Evolutionary conservation across 2,329 filamentous ascomycete genomes (phyloP).

Genomic region (Biscogniauxia sp.): DNA sequence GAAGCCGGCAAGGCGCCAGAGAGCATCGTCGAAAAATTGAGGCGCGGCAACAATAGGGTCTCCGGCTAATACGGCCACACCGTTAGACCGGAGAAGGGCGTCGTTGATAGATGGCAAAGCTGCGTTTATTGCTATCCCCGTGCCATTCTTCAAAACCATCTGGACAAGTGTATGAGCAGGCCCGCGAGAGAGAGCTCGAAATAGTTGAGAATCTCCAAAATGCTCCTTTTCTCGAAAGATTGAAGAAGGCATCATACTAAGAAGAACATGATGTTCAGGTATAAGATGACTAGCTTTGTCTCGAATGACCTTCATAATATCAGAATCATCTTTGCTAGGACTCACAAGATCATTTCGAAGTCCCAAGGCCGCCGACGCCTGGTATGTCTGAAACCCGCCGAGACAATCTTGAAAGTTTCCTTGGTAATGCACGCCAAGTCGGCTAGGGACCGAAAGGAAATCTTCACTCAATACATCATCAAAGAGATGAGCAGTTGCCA

Average conservation of each 20-base stretch:
- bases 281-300: slow-evolving; percentile 79
- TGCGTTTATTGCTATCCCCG: slow-evolving; percentile 81
- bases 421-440: slow-evolving; percentile 85
- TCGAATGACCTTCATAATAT: slow-evolving; percentile 85
- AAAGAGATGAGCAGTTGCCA: slow-evolving; percentile 87
- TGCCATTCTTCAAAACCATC: slow-evolving; percentile 69
- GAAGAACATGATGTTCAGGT: slow-evolving; percentile 74
- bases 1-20: slow-evolving; percentile 92
- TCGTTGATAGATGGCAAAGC: slow-evolving; percentile 86
- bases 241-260: slow-evolving; percentile 79
- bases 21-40: slow-evolving; percentile 82
- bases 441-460: slow-evolving; percentile 83
- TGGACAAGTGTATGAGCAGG: slow-evolving; percentile 67
- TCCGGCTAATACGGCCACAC: slow-evolving; percentile 78
- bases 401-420: slow-evolving; percentile 97
- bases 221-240: slow-evolving; percentile 79
- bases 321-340: slow-evolving; percentile 83
- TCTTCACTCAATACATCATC: slow-evolving; percentile 88
- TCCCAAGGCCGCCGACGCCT: slow-evolving; percentile 85
- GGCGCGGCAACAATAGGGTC: slow-evolving; percentile 79
- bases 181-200: slow-evolving; percentile 71
- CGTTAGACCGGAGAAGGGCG: slow-evolving; percentile 76
- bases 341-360: slow-evolving; percentile 89
- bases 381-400: slow-evolving; percentile 94
- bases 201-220: slow-evolving; percentile 72